These are phyloP conservation scores for Tuber magnatum DNA, from an alignment of 495 filamentous ascomycete genomes.

Conservation along the genomic window DNA sequence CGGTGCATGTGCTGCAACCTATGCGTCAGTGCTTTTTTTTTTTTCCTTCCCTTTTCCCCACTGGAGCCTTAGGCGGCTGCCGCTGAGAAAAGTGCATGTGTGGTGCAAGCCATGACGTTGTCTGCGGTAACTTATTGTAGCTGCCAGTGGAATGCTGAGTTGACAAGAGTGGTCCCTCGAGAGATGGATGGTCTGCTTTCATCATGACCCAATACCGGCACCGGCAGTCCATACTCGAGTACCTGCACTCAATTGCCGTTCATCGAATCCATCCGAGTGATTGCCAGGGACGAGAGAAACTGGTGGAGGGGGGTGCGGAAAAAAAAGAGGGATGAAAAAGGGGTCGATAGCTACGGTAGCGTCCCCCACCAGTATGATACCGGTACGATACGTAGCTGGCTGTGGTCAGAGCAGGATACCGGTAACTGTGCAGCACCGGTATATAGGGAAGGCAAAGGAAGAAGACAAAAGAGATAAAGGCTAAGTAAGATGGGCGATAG, in stretches of 20 bases:
- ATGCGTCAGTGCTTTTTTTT: neutral
- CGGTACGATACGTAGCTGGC: neutral
- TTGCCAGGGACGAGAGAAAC: neutral
- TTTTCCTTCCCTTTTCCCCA: neutral
- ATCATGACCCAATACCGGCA: neutral
- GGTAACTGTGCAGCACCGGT: neutral
- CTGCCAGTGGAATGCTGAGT: neutral
- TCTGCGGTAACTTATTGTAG: neutral
- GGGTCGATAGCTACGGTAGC: neutral
- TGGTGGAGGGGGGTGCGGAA: neutral
- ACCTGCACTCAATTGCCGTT: neutral
- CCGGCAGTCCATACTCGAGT: no score
- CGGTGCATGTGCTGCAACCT: neutral
- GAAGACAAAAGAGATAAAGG: neutral
- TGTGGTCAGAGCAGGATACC: neutral
- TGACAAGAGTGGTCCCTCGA: neutral
- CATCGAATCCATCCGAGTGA: slow-evolving; percentile 1
- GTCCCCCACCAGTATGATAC: neutral
- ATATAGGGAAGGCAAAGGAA: neutral
- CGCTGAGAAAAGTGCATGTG: neutral
- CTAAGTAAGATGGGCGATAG: neutral
- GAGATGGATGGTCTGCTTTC: neutral
- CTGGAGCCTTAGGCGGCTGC: neutral
- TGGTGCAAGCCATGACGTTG: neutral
- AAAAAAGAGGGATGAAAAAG: neutral